Evolutionary conservation across 768 basidiomycete species (phyloP), one percentile per base, ranked within the genome.

Genomic region (Cyathus striatus): DNA sequence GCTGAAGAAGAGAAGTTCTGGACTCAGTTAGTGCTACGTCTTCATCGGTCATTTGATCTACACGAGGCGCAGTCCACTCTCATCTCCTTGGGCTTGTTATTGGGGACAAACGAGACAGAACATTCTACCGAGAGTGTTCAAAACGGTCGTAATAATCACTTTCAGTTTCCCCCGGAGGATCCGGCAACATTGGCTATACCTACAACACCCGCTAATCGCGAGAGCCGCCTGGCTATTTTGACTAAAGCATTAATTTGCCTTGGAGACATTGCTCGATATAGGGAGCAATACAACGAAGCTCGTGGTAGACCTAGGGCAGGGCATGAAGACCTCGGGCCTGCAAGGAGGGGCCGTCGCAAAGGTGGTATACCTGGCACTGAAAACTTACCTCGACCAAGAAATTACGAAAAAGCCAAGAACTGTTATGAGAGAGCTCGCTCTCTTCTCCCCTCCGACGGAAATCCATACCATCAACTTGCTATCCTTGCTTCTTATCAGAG

Each of bases 401-500:
- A 83, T 49, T 92, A 84, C 57, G 73, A 80, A 35, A 82, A 76
- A 54, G 89, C 90, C 1, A 78, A 79, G 14, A 76, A 78, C 39
- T 90, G 83, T 58, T 99, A 97, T 61, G 82, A 89, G 38, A 86
- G 90, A 48, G 94, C 96, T 2, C 75, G 86, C 30, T 57, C 83
- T 23, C 72, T 99, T 6, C 68, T 88, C 5, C 95, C 96, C 0
- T 73, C 85, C 43, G 90, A 95, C 50, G 96, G 95, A 50, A 94
- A 97, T 55, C 79, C 96, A 1, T 95, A 87, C 16, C 95, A 98
- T 59, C 96, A 98, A 61, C 80, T 98, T 16, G 96, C 95, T 3
- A 94, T 97, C 46, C 76, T 97, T 23, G 78, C 91, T 2, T 81
- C 85, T 4, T 94, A 96, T 60, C 73, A 85, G 52, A 75, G 77